These are phyloP conservation scores for Epichloe sylvatica DNA, from an alignment of 2,329 filamentous ascomycete species.

Conservation along the genomic window DNA sequence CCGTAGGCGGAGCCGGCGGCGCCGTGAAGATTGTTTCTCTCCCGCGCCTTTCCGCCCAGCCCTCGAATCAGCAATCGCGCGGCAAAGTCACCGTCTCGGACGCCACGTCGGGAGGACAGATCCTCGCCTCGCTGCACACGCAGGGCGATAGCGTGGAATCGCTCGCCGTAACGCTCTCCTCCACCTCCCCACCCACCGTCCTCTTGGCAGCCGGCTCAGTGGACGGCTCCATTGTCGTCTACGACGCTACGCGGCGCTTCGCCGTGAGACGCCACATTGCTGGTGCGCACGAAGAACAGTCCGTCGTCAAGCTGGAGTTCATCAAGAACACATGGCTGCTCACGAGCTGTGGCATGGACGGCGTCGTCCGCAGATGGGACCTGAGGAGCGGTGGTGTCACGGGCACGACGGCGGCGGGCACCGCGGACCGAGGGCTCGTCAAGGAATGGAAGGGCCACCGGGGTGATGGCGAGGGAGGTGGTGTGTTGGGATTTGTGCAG, in stretches of 20 bases:
- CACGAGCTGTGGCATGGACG: conserved; percentile 84
- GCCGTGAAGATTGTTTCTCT: conserved; percentile 75
- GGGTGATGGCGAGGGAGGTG: conserved; percentile 72
- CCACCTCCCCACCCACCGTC: conserved; percentile 32
- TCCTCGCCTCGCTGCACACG: conserved; percentile 70
- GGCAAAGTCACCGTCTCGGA: conserved; percentile 22
- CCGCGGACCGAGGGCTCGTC: conserved; percentile 50
- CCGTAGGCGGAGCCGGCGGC: conserved; percentile 77
- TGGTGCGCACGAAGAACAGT: conserved; percentile 73
- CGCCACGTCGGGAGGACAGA: conserved; percentile 35
- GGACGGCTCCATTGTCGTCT: conserved; percentile 68
- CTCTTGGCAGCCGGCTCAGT: conserved; percentile 54
- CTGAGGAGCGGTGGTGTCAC: conserved; percentile 32
- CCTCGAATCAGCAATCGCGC: conserved; percentile 6
- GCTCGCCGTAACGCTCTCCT: conserved; percentile 40
- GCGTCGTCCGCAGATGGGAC: conserved; percentile 83
- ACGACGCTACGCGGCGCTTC: conserved; percentile 75
- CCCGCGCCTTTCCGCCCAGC: conserved; percentile 41
- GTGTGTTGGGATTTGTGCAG: conserved; percentile 84
- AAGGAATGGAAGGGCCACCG: conserved; percentile 87
- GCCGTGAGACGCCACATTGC: conserved; percentile 71
- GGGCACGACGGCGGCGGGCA: conserved; percentile 15
- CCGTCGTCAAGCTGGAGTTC: conserved; percentile 89
- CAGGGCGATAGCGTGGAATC: conserved; percentile 69
- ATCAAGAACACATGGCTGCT: conserved; percentile 55